A percentile compares a stretch with the other conserved stretches of the same genome.
These are phyloP conservation scores for Cytidiella melzeri DNA, from an alignment of 768 basidiomycete species.

Conservation along the genomic window DNA sequence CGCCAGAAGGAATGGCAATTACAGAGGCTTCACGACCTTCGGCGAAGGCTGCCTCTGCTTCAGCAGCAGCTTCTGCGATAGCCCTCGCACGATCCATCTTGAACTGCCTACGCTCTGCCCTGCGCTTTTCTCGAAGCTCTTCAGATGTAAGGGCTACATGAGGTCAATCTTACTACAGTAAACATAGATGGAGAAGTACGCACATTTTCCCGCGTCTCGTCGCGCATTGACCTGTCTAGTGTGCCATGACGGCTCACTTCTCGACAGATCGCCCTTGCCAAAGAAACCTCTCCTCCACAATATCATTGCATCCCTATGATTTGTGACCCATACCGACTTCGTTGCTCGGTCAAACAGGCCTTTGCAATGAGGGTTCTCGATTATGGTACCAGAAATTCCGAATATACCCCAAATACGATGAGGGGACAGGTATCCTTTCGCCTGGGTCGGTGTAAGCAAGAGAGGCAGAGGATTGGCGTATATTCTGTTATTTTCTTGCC, in stretches of 20 bases:
- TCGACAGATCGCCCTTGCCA: constrained; percentile 90
- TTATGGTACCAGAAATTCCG: constrained; percentile 42
- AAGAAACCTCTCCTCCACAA: constrained; percentile 94
- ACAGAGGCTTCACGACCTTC: constrained; percentile 61
- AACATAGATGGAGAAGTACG: constrained; percentile 2
- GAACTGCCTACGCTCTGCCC: constrained; percentile 86
- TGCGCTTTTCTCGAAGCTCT: constrained; percentile 82
- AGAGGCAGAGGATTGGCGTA: constrained; percentile 70
- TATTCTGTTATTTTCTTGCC: constrained; percentile 59
- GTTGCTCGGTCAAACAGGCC: constrained; percentile 75
- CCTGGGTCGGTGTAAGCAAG: constrained; percentile 40
- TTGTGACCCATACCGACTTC: constrained; percentile 82
- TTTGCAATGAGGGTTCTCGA: constrained; percentile 68
- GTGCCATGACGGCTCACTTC: constrained; percentile 95
- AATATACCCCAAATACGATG: constrained; percentile 40
- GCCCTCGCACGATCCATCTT: constrained; percentile 89
- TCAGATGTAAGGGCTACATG: constrained; percentile 63
- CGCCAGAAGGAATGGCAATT: constrained; percentile 69
- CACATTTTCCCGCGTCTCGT: constrained; percentile 50
- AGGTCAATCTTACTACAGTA: not conserved
- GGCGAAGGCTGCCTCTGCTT: constrained; percentile 71
- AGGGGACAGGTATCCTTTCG: constrained; percentile 32
- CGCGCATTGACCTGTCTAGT: constrained; percentile 65
- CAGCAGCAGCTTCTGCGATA: constrained; percentile 73
- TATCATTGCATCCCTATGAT: constrained; percentile 53